A percentile compares a stretch with the other conserved stretches of the same genome.
Conservation (phyloP, 306 rosid genomes). For the Cicer judaicum region DNA sequence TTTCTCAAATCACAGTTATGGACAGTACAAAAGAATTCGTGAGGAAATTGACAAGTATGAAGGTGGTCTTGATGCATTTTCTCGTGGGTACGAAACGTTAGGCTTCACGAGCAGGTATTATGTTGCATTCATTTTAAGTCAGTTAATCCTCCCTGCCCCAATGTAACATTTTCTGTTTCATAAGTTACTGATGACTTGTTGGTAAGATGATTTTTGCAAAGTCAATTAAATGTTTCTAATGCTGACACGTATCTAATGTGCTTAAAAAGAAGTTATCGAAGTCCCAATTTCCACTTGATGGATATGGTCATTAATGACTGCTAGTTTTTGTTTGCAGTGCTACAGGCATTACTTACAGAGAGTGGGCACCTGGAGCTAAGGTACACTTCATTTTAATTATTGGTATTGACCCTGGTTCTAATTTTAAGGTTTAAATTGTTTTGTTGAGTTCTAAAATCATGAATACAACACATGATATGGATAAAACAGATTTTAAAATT, state of each 20-base stretch:
- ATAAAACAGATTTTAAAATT: conserved; percentile 6
- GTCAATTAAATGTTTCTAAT: not conserved
- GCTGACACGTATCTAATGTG: not conserved
- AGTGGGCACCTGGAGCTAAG: conserved; percentile 99
- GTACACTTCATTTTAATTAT: conserved; percentile 52
- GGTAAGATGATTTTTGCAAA: conserved; percentile 6
- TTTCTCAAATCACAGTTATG: conserved; percentile 61
- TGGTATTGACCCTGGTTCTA: conserved; percentile 10
- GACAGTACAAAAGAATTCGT: conserved; percentile 72
- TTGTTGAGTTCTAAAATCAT: conserved; percentile 27
- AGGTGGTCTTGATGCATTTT: conserved; percentile 94
- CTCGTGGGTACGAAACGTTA: conserved; percentile 92
- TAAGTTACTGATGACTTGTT: conserved; percentile 12
- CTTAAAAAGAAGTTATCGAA: conserved; percentile 2
- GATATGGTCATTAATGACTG: conserved; percentile 38
- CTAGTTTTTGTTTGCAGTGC: conserved; percentile 64
- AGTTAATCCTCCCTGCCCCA: not conserved
- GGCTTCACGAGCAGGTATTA: conserved; percentile 90
- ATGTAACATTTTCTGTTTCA: conserved; percentile 1
- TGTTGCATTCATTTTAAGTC: conserved; percentile 16
- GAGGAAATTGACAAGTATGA: conserved; percentile 81
- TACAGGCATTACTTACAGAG: conserved; percentile 87
- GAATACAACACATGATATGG: not conserved
- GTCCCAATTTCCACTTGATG: conserved; percentile 19
- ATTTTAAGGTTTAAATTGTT: conserved; percentile 19